These are phyloP conservation scores for Microcyclospora pomicola DNA, from an alignment of 2,329 filamentous ascomycete genomes.

Conservation along the genomic window DNA sequence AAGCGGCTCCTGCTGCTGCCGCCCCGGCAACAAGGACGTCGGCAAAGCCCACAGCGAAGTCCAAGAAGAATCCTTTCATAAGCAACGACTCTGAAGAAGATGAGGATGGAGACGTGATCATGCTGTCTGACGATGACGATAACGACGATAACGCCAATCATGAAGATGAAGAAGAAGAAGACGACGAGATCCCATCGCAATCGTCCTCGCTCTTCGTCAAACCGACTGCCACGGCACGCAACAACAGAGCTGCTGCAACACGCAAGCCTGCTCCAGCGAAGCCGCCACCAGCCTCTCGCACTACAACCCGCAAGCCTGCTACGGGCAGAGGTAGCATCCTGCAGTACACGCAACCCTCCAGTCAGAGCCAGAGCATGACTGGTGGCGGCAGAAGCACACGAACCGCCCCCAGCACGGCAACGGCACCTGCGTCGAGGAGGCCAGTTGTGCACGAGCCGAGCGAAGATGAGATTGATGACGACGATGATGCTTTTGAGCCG, in stretches of 20 bases:
- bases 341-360: too few relatives aligned
- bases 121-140: slow-evolving; percentile 31
- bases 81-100: slow-evolving; percentile 35
- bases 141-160: slow-evolving; percentile 23
- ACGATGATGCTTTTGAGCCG: slow-evolving; percentile 27
- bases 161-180: too few relatives aligned
- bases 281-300: not conserved
- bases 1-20: too few relatives aligned
- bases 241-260: slow-evolving; percentile 10
- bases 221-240: slow-evolving; percentile 2
- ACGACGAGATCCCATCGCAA: too few relatives aligned
- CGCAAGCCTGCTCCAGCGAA: slow-evolving; percentile 10
- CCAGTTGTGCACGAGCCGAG: slow-evolving; percentile 29
- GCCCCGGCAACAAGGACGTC: slow-evolving; percentile 24
- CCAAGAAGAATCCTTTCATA: slow-evolving; percentile 29
- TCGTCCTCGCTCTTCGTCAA: slow-evolving; percentile 33
- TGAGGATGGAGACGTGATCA: slow-evolving; percentile 29
- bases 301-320: slow-evolving; percentile 1
- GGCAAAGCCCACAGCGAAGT: slow-evolving; percentile 23
- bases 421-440: slow-evolving; percentile 10
- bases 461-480: slow-evolving; percentile 27
- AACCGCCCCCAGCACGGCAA: too few relatives aligned
- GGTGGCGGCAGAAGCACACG: too few relatives aligned
- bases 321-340: too few relatives aligned
- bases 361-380: too few relatives aligned